phyloP scores from a whole-genome alignment of 495 filamentous ascomycete genomes.

The Lasiosphaeria miniovina region DNA sequence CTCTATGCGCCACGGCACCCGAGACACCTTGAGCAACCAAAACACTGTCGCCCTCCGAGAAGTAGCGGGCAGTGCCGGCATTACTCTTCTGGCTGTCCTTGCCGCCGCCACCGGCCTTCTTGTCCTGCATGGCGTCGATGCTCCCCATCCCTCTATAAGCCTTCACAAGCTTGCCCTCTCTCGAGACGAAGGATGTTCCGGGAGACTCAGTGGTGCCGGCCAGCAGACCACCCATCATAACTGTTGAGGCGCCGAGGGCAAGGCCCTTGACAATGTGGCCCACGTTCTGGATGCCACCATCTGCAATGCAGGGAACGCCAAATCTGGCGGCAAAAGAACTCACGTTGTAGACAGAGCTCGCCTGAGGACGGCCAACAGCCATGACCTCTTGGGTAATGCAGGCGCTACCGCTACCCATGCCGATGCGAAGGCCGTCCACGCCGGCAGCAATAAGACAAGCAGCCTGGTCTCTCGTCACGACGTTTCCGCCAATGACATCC shows the following conservation, averaged over 20 bases:
- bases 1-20: conserved; percentile 59
- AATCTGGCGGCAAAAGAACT: conserved; percentile 84
- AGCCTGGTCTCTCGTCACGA: conserved; percentile 94
- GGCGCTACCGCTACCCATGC: conserved; percentile 96
- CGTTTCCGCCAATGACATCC: conserved; percentile 96
- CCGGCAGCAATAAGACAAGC: conserved; percentile 89
- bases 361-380: conserved; percentile 95
- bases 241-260: conserved; percentile 85
- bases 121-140: conserved; percentile 99
- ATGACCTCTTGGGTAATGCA: conserved; percentile 99
- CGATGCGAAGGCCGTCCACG: conserved; percentile 94
- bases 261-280: conserved; percentile 99
- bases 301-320: conserved; percentile 95
- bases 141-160: conserved; percentile 98
- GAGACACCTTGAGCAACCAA: conserved; percentile 97
- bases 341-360: conserved; percentile 85
- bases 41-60: conserved; percentile 91
- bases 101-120: conserved; percentile 68
- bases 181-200: conserved; percentile 91
- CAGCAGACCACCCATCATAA: conserved; percentile 99
- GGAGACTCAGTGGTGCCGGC: conserved; percentile 97
- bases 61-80: conserved; percentile 96
- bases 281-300: conserved; percentile 97
- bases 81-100: conserved; percentile 83
- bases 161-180: conserved; percentile 96